Conservation (phyloP, 164 flowering plant genomes). For the Nelumbo lutea region DNA sequence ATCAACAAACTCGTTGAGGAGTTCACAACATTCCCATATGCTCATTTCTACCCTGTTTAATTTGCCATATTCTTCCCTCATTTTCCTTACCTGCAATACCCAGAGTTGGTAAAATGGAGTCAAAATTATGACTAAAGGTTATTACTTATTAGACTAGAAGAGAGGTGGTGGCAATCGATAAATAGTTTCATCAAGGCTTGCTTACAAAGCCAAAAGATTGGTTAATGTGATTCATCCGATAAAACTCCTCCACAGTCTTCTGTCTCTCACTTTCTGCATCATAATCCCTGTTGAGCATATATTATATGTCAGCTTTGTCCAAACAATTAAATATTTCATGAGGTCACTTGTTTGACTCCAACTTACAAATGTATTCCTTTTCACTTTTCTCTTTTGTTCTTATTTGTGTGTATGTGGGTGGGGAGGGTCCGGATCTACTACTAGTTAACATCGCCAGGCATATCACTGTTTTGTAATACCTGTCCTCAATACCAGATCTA, state of each 20-base stretch:
- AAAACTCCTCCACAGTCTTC: slow-evolving; percentile 38
- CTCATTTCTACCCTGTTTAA: slow-evolving; percentile 46
- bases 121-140: not conserved
- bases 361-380: no score
- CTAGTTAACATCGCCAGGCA: no score
- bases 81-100: slow-evolving; percentile 28
- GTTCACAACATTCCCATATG: slow-evolving; percentile 78
- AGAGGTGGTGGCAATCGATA: not conserved
- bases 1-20: slow-evolving; percentile 47
- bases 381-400: no score
- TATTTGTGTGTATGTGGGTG: no score
- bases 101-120: not conserved
- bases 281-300: slow-evolving; percentile 32
- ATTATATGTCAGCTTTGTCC: not conserved
- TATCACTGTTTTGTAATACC: no score
- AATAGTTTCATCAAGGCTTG: not conserved
- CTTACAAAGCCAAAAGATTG: slow-evolving; percentile 52
- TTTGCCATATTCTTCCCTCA: slow-evolving; percentile 38
- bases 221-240: slow-evolving; percentile 37
- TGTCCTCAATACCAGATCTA: no score
- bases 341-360: no score
- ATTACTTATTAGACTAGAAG: not conserved
- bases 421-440: no score
- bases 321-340: not conserved
- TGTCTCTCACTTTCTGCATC: slow-evolving; percentile 36